Evolutionary conservation across 345 rosid species (phyloP).

Genomic region (Lagerstroemia speciosa): DNA sequence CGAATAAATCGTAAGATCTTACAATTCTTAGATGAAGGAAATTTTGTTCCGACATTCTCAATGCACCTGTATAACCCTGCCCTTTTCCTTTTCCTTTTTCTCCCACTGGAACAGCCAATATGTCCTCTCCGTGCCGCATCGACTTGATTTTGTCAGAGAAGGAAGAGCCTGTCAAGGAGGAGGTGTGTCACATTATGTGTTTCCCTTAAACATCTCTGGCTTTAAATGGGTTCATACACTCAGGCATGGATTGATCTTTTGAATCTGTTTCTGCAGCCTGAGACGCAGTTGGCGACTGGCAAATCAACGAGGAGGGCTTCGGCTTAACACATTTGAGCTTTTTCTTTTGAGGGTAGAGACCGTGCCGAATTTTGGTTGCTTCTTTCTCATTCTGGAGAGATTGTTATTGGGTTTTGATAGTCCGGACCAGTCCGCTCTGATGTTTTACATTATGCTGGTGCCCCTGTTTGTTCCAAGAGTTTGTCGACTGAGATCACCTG

Average conservation of each 20-base stretch:
- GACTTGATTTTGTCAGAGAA: constrained; percentile 82
- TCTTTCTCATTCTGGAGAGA: constrained; percentile 7
- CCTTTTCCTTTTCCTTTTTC: neutral
- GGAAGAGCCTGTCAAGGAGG: constrained; percentile 90
- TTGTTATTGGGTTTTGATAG: constrained; percentile 10
- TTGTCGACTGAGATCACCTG: too few relatives aligned
- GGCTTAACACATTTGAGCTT: constrained; percentile 10
- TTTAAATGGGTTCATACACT: neutral
- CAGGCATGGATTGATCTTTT: neutral
- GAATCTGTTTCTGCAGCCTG: constrained; percentile 43
- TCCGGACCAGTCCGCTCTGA: too few relatives aligned
- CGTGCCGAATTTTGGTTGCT: neutral
- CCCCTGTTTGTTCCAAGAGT: too few relatives aligned
- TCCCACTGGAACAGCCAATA: constrained; percentile 48
- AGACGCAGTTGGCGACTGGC: constrained; percentile 70
- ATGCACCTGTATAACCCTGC: neutral
- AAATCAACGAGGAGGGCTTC: constrained; percentile 52
- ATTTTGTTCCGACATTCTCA: neutral
- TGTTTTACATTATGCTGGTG: too few relatives aligned
- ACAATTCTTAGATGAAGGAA: neutral
- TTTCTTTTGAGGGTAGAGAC: neutral
- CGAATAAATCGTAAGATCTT: constrained; percentile 75
- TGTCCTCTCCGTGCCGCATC: constrained; percentile 95
- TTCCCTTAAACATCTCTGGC: neutral
- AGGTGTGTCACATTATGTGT: constrained; percentile 33